Percentiles rank a stretch among this genome's conserved stretches.
Conservation (phyloP, 768 basidiomycete species). For the Tylopilus sp. region DNA sequence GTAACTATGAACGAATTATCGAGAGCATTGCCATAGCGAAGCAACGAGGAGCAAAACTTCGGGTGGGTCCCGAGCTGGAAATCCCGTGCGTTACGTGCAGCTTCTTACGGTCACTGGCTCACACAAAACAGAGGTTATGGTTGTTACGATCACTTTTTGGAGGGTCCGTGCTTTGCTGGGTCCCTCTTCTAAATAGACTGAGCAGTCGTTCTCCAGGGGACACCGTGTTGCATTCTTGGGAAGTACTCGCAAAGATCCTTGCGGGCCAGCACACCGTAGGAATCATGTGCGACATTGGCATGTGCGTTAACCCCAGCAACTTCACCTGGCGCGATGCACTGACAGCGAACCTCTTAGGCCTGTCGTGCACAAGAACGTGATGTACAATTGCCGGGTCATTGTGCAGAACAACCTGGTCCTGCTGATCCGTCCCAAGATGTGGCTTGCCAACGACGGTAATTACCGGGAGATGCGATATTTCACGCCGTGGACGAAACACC, state of each 20-base stretch:
- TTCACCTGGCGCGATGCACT: background rate
- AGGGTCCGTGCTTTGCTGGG: conserved; percentile 51
- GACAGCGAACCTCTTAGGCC: conserved; percentile 57
- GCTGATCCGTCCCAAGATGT: conserved; percentile 98
- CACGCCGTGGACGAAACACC: conserved; percentile 91
- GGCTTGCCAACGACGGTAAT: conserved; percentile 98
- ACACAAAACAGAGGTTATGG: conserved; percentile 76
- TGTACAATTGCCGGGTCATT: conserved; percentile 94
- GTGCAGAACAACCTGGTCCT: conserved; percentile 83
- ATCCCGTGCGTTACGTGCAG: conserved; percentile 61
- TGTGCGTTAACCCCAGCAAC: conserved; percentile 50
- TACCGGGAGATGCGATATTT: conserved; percentile 90
- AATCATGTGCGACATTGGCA: conserved; percentile 97
- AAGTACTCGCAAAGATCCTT: conserved; percentile 90
- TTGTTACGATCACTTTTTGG: conserved; percentile 95
- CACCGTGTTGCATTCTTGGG: conserved; percentile 96
- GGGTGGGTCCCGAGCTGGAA: conserved; percentile 96
- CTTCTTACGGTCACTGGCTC: background rate
- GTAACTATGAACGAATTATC: conserved; percentile 89
- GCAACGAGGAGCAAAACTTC: conserved; percentile 77
- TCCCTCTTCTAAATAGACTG: background rate
- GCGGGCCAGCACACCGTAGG: conserved; percentile 70
- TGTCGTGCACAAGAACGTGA: conserved; percentile 95
- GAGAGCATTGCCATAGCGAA: conserved; percentile 88
- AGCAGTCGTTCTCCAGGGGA: conserved; percentile 58